Evolutionary conservation across 345 rosid genomes (phyloP).

Genomic region (Arabidopsis arenosa): DNA sequence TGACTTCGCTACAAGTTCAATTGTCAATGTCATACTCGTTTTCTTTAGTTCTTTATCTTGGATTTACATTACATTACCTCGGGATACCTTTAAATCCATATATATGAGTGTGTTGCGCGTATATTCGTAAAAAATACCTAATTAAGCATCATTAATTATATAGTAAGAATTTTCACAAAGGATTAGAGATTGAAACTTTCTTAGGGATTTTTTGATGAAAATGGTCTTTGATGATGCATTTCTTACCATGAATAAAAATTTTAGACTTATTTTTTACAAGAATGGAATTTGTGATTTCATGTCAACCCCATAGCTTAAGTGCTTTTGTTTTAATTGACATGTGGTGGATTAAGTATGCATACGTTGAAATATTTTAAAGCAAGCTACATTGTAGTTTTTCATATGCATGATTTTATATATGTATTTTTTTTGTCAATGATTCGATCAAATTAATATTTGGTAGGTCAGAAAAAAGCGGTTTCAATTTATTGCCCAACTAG

Average conservation of each 20-base stretch:
- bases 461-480: conserved; percentile 35
- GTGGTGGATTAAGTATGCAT: conserved; percentile 34
- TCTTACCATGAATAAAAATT: not conserved
- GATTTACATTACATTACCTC: not conserved
- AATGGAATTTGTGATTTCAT: conserved; percentile 6
- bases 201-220: not conserved
- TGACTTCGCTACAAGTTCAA: conserved; percentile 28
- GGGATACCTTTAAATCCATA: not conserved
- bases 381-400: conserved; percentile 1
- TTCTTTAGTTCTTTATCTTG: conserved; percentile 17
- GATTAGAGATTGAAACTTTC: not conserved
- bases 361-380: conserved; percentile 20
- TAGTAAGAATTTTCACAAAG: not conserved
- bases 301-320: conserved; percentile 9
- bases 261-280: not conserved
- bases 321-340: conserved; percentile 2
- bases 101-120: not conserved
- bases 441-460: conserved; percentile 30
- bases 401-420: not conserved
- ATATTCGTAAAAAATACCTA: not conserved
- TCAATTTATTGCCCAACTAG: conserved; percentile 28
- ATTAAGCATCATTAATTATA: not conserved
- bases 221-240: not conserved
- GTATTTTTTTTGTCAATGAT: not conserved
- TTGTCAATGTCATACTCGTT: conserved; percentile 29